Evolutionary conservation across 192 early-diverging fungal species (phyloP).

Genomic region (Chytriomyces sp.): DNA sequence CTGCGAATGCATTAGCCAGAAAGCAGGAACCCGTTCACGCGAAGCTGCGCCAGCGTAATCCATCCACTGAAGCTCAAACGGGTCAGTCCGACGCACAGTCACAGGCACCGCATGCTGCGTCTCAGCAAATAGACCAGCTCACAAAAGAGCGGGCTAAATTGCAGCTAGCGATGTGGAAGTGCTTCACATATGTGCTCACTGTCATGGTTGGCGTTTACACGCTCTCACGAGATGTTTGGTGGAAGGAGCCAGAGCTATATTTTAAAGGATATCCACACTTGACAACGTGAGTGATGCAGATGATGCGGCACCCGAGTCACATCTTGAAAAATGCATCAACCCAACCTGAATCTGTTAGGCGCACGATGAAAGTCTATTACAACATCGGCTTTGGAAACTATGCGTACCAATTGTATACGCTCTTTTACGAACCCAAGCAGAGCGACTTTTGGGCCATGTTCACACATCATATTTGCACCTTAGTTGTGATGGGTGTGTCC

Average conservation of each 20-base stretch:
- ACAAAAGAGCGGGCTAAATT: constrained; percentile 14
- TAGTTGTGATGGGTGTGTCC: constrained; percentile 39
- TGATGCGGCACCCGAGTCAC: no score
- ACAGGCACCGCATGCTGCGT: neutral
- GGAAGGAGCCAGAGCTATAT: constrained; percentile 8
- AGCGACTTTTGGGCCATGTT: constrained; percentile 45
- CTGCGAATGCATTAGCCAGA: neutral
- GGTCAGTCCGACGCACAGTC: neutral
- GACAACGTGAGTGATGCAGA: neutral
- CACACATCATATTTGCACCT: constrained; percentile 44
- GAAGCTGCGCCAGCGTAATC: no score
- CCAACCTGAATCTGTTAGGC: neutral
- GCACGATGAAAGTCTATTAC: constrained; percentile 43
- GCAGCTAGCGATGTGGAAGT: constrained; percentile 25
- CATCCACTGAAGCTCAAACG: no score
- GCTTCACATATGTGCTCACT: neutral
- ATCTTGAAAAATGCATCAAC: neutral
- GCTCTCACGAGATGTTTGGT: constrained; percentile 18
- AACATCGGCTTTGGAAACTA: constrained; percentile 43
- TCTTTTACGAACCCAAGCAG: constrained; percentile 42
- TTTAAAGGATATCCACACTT: constrained; percentile 15
- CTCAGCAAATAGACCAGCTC: neutral
- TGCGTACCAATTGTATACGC: constrained; percentile 27
- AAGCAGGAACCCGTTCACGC: no score
- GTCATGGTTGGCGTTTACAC: constrained; percentile 7